phyloP scores from a whole-genome alignment of 805 yeast species.

The Yarrowia osloensis region DNA sequence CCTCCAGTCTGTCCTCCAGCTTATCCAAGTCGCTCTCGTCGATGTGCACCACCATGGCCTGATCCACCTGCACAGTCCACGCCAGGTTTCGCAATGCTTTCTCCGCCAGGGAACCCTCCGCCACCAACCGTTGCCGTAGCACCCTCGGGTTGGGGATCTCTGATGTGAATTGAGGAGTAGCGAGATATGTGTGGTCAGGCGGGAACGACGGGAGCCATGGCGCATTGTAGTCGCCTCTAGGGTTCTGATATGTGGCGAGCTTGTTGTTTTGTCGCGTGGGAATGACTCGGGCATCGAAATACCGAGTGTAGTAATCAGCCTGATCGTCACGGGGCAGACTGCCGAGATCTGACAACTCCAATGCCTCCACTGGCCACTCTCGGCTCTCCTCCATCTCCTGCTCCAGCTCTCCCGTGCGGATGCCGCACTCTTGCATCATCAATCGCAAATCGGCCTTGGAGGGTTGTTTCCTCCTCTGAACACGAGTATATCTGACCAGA shows the following conservation, averaged over 20 bases:
- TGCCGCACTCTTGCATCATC: slow-evolving; percentile 39
- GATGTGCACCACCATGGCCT: slow-evolving; percentile 32
- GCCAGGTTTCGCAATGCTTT: slow-evolving; percentile 66
- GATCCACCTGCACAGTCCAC: slow-evolving; percentile 35
- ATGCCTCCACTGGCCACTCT: slow-evolving; percentile 12
- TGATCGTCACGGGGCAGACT: slow-evolving; percentile 9
- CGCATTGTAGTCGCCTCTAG: slow-evolving; percentile 56
- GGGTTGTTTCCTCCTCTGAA: slow-evolving; percentile 44
- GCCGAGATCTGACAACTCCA: not conserved
- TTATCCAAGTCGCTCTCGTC: slow-evolving; percentile 32
- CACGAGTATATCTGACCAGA: slow-evolving; percentile 38
- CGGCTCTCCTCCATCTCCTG: slow-evolving; percentile 35
- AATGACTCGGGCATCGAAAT: slow-evolving; percentile 20
- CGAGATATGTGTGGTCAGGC: slow-evolving; percentile 87
- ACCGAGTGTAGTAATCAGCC: slow-evolving; percentile 24
- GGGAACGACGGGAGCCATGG: slow-evolving; percentile 85
- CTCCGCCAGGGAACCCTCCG: slow-evolving; percentile 81
- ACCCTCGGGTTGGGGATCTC: slow-evolving; percentile 68
- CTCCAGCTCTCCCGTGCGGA: slow-evolving; percentile 41
- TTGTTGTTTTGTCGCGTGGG: slow-evolving; percentile 45
- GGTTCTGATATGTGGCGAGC: slow-evolving; percentile 56
- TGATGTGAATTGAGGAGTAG: slow-evolving; percentile 68
- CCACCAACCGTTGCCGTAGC: slow-evolving; percentile 69
- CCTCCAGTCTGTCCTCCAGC: slow-evolving; percentile 26
- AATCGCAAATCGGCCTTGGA: slow-evolving; percentile 42